Conservation (phyloP, 164 flowering plant species). For the Stephania japonica region DNA sequence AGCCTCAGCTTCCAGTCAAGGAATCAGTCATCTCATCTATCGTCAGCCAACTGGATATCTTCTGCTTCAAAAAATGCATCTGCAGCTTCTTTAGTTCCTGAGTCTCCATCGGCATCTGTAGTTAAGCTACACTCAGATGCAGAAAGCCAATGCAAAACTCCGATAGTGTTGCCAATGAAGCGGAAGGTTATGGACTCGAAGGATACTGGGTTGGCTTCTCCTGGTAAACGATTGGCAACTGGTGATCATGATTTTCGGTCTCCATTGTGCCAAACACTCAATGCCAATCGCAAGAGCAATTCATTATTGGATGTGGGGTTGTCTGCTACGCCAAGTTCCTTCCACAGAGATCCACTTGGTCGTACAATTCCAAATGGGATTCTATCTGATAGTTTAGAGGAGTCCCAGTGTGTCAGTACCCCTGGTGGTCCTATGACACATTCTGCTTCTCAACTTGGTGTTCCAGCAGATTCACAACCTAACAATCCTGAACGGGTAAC, state of each 20-base stretch:
- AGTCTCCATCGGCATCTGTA: constrained; percentile 30
- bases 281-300: constrained; percentile 34
- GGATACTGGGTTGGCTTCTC: constrained; percentile 38
- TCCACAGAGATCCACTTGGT: constrained; percentile 32
- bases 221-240: constrained; percentile 51
- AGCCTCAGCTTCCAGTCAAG: constrained; percentile 43
- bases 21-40: constrained; percentile 27
- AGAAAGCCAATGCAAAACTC: constrained; percentile 57
- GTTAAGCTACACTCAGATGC: constrained; percentile 29
- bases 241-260: constrained; percentile 53
- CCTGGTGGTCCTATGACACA: constrained; percentile 29
- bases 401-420: constrained; percentile 27
- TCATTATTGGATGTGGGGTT: constrained; percentile 39
- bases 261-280: constrained; percentile 49
- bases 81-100: constrained; percentile 24
- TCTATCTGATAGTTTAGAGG: constrained; percentile 40
- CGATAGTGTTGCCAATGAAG: constrained; percentile 65
- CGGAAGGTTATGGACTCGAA: constrained; percentile 70
- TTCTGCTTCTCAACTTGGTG: constrained; percentile 33
- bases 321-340: constrained; percentile 39
- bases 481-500: constrained; percentile 62
- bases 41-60: constrained; percentile 27
- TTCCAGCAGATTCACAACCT: constrained; percentile 42
- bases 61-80: constrained; percentile 32
- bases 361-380: constrained; percentile 23